These are phyloP conservation scores for Coemansia erecta DNA, from an alignment of 192 early-diverging fungal genomes.

Conservation along the genomic window DNA sequence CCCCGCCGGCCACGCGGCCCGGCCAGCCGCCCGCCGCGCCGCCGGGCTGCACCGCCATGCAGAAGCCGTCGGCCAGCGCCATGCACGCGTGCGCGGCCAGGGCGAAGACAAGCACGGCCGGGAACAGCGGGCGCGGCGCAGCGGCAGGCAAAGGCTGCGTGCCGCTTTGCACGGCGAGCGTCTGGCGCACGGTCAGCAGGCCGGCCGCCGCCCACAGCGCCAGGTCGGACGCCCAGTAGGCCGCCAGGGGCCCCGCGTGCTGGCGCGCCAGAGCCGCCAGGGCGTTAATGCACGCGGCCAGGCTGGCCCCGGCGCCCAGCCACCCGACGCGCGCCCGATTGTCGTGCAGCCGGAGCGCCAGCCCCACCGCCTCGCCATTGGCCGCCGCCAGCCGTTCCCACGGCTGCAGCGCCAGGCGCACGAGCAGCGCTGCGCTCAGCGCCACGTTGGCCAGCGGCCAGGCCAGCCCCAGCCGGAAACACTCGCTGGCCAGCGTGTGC, in stretches of 20 bases:
- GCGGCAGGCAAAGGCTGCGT: neutral
- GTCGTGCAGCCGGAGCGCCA: neutral
- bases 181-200: neutral
- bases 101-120: conserved; percentile 5
- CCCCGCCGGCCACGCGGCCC: too few relatives aligned
- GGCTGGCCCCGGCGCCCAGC: neutral
- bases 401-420: conserved; percentile 5
- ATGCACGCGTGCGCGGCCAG: conserved; percentile 3
- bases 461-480: conserved; percentile 30
- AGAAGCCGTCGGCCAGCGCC: conserved; percentile 17
- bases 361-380: neutral
- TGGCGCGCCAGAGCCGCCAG: neutral
- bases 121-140: conserved; percentile 7
- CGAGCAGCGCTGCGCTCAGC: conserved; percentile 7
- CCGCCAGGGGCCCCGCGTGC: neutral
- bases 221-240: conserved; percentile 28
- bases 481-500: conserved; percentile 22
- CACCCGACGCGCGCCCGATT: conserved; percentile 1
- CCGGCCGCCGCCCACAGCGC: conserved; percentile 11
- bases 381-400: neutral
- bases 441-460: conserved; percentile 28
- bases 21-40: too few relatives aligned
- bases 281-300: neutral
- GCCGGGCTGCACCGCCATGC: neutral
- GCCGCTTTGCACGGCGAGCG: neutral